A percentile compares a stretch with the other conserved stretches of the same genome.
phyloP scores from a whole-genome alignment of 1,139 yeast genomes.

The Groenewaldozyma auringiensis region DNA sequence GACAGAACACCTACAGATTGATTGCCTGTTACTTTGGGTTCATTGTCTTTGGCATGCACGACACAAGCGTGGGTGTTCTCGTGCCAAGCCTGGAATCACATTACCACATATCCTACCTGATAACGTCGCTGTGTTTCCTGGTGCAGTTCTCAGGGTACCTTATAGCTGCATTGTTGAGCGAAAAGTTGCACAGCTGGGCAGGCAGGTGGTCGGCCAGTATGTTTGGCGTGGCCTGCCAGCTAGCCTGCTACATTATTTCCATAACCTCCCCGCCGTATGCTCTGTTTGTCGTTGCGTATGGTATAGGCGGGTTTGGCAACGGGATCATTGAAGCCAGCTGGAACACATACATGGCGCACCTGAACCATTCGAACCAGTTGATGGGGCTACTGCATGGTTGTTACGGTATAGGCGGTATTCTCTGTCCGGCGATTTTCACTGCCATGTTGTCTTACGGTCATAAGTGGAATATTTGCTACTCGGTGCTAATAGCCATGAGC shows the following conservation, averaged over 20 bases:
- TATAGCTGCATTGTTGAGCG: conserved; percentile 31
- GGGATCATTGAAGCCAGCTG: conserved; percentile 51
- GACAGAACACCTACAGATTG: conserved; percentile 17
- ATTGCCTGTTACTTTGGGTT: conserved; percentile 22
- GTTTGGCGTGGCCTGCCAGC: conserved; percentile 34
- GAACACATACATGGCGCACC: conserved; percentile 47
- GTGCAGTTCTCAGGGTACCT: conserved; percentile 33
- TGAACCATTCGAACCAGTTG: conserved; percentile 42
- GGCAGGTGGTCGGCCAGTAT: conserved; percentile 38
- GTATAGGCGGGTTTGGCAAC: conserved; percentile 52
- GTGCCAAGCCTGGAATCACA: conserved; percentile 24
- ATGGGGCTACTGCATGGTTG: conserved; percentile 51
- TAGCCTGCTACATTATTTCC: conserved; percentile 38
- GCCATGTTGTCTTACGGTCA: conserved; percentile 42
- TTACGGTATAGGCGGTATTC: conserved; percentile 58
- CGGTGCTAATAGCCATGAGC: conserved; percentile 40
- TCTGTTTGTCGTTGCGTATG: conserved; percentile 44
- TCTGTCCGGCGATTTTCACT: conserved; percentile 54
- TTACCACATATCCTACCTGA: conserved; percentile 22
- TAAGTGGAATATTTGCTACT: conserved; percentile 49
- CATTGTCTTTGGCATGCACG: conserved; percentile 27
- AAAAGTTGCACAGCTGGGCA: conserved; percentile 33
- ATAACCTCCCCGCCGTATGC: conserved; percentile 35
- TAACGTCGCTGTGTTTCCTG: conserved; percentile 26
- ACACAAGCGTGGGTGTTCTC: conserved; percentile 24